A percentile compares a stretch with the other conserved stretches of the same genome.
Evolutionary conservation across 805 yeast genomes (phyloP).

Genomic region (Ogataea haglerorum): DNA sequence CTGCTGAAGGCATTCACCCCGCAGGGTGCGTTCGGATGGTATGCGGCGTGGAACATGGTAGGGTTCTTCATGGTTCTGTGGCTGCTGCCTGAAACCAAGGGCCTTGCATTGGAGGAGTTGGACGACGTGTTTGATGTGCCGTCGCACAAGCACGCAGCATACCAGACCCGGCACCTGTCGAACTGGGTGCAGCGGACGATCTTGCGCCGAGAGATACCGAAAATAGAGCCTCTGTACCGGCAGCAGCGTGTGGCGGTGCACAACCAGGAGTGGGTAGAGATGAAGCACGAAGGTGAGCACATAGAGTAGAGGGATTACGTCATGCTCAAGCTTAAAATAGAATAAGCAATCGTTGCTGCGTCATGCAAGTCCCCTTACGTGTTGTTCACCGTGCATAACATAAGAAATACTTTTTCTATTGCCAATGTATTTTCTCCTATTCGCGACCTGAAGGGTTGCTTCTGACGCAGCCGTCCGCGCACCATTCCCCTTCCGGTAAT

Average conservation of each 20-base stretch:
- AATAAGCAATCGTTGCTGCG: constrained; percentile 6
- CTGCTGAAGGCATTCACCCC: constrained; percentile 62
- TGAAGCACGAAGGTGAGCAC: constrained; percentile 47
- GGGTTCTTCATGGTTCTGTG: constrained; percentile 70
- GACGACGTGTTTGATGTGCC: constrained; percentile 70
- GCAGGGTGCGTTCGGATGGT: constrained; percentile 86
- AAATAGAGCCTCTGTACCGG: constrained; percentile 54
- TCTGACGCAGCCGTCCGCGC: constrained; percentile 4
- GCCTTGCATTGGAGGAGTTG: constrained; percentile 70
- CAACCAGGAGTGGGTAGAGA: constrained; percentile 59
- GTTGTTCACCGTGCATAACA: background rate
- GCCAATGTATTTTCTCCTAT: background rate
- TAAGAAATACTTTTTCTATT: background rate
- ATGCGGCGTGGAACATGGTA: constrained; percentile 78
- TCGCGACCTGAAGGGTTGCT: constrained; percentile 1
- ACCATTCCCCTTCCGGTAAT: background rate
- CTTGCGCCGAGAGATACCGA: constrained; percentile 45
- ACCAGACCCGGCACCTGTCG: constrained; percentile 38
- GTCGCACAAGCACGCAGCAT: constrained; percentile 49
- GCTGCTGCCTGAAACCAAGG: constrained; percentile 70
- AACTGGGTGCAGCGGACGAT: constrained; percentile 46
- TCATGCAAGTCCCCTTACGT: constrained; percentile 6
- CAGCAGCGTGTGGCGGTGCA: constrained; percentile 60
- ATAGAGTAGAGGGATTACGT: constrained; percentile 34
- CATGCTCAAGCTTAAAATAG: constrained; percentile 2